Evolutionary conservation across 768 basidiomycete species (phyloP).

Genomic region (Leccinum pellstonianum): DNA sequence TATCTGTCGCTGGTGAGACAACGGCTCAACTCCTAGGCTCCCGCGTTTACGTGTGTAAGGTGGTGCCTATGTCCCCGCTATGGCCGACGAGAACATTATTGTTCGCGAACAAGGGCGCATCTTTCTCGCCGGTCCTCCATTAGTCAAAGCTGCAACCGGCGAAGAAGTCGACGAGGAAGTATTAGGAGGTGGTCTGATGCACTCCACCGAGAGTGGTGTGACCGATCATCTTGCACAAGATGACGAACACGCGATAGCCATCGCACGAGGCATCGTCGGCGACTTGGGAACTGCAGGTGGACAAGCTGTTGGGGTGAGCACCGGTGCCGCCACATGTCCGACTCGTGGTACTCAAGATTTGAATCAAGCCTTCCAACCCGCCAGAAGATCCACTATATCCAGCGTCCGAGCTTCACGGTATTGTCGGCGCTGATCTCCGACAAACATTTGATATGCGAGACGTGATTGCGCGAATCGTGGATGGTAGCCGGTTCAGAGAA

Average conservation of each 20-base stretch:
- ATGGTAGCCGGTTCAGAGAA: slow-evolving; percentile 88
- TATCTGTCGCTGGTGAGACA: slow-evolving; percentile 75
- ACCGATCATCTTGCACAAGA: slow-evolving; percentile 85
- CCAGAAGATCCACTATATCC: slow-evolving; percentile 78
- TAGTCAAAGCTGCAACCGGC: slow-evolving; percentile 93
- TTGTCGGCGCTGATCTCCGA: slow-evolving; percentile 86
- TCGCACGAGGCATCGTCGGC: slow-evolving; percentile 74
- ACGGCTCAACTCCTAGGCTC: background rate
- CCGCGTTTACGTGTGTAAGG: slow-evolving; percentile 39
- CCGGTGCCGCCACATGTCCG: slow-evolving; percentile 17
- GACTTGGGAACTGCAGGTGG: slow-evolving; percentile 70
- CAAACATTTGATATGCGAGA: slow-evolving; percentile 94
- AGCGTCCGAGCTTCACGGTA: slow-evolving; percentile 80
- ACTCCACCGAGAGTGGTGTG: slow-evolving; percentile 87
- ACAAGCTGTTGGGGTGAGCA: slow-evolving; percentile 47
- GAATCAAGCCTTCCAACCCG: slow-evolving; percentile 49
- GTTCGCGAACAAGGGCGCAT: slow-evolving; percentile 90
- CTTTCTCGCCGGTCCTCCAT: slow-evolving; percentile 91
- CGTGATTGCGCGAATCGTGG: slow-evolving; percentile 87
- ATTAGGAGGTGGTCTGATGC: slow-evolving; percentile 88
- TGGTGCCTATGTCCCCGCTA: slow-evolving; percentile 93
- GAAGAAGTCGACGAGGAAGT: slow-evolving; percentile 92
- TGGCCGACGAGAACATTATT: slow-evolving; percentile 94
- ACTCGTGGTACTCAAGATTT: slow-evolving; percentile 11
- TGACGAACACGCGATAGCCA: slow-evolving; percentile 81